Base-by-base conservation (phyloP, 2,329 filamentous ascomycete species). In the Cryphonectria radicalis region DNA sequence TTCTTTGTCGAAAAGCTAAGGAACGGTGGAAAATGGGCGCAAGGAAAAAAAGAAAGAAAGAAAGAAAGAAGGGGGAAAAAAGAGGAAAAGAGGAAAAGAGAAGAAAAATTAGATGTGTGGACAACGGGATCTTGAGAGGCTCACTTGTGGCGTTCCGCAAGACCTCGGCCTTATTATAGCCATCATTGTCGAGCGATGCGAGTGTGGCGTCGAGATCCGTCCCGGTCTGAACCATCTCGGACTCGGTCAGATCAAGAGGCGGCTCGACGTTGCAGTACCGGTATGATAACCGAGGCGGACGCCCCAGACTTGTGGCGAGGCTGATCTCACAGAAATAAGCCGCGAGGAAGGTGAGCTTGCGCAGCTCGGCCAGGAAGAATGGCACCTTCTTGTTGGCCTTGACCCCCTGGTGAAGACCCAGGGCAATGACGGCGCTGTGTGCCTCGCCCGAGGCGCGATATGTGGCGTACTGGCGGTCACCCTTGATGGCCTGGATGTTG, bases 331-430 rank as follows among this genome's bases (percentile, higher is more conserved):
- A 65, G 25, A 73, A 76, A 70, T 81, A 81, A 8, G 76, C 76
- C 1, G 67, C 68, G 4, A 73, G 62, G 19, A 79, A 75, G 14
- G 75, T 67, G 19, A 76, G 70, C 59, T 77, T 79, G 53, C 79
- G 77, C 53, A 75, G 60, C 66, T 81, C 77, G 13, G 76, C 73
- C 1, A 80, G 73, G 64, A 80, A 81, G 70, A 80, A 77, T 0
- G 79, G 79, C 19, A 80, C 70, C 6, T 70, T 74, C 22, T 76
- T 75, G 60, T 74, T 77, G 67, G 76, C 71, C 68, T 77, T 77
- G 42, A 77, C 74, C 8, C 77, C 76, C 43, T 78, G 76, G 63
- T 81, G 80, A 0, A 80, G 75, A 2, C 79, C 79, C 77, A 81
- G 77, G 8, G 77, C 75, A 17, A 81, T 74, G 6, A 78, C 75